Percentiles rank a stretch among this genome's conserved stretches.
phyloP scores from a whole-genome alignment of 2,329 filamentous ascomycete genomes.

The Colletotrichum sojae region DNA sequence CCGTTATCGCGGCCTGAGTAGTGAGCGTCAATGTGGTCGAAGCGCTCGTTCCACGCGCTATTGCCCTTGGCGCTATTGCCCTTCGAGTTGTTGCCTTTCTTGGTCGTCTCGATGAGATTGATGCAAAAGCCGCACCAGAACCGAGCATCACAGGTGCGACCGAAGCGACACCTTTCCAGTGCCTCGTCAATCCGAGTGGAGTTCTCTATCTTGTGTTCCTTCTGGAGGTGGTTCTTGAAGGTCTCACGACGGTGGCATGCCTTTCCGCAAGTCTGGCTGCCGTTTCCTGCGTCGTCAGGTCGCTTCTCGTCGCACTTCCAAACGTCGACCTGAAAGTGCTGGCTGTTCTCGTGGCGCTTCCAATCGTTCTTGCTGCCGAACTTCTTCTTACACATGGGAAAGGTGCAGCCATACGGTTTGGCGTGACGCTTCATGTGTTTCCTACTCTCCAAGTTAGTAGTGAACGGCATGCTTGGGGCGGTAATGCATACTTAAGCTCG shows the following conservation, averaged over 20 bases:
- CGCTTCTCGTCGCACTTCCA: slow-evolving; percentile 76
- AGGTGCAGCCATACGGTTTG: slow-evolving; percentile 87
- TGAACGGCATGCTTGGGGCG: not conserved
- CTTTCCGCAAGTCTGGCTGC: slow-evolving; percentile 64
- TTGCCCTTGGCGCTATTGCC: slow-evolving; percentile 54
- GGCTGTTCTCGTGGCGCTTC: slow-evolving; percentile 90
- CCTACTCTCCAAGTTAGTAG: slow-evolving; percentile 59
- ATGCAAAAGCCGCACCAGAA: slow-evolving; percentile 94
- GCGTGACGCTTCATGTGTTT: slow-evolving; percentile 89
- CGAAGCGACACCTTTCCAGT: slow-evolving; percentile 70
- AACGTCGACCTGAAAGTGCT: slow-evolving; percentile 79
- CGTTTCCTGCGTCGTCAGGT: not conserved
- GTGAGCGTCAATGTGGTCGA: slow-evolving; percentile 83
- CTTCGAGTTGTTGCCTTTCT: slow-evolving; percentile 60
- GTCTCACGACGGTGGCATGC: slow-evolving; percentile 70
- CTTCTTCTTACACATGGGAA: slow-evolving; percentile 74
- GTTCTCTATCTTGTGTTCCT: slow-evolving; percentile 60
- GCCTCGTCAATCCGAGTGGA: slow-evolving; percentile 55
- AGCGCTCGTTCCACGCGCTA: slow-evolving; percentile 68
- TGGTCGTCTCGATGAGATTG: slow-evolving; percentile 65
- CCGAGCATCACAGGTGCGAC: slow-evolving; percentile 72
- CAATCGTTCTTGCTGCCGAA: slow-evolving; percentile 97
- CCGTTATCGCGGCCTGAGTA: slow-evolving; percentile 67
- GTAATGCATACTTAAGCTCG: slow-evolving; percentile 67
- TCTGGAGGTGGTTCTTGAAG: slow-evolving; percentile 74